Evolutionary conservation across 768 basidiomycete species (phyloP).

Genomic region (Boletus vermiculosoides): DNA sequence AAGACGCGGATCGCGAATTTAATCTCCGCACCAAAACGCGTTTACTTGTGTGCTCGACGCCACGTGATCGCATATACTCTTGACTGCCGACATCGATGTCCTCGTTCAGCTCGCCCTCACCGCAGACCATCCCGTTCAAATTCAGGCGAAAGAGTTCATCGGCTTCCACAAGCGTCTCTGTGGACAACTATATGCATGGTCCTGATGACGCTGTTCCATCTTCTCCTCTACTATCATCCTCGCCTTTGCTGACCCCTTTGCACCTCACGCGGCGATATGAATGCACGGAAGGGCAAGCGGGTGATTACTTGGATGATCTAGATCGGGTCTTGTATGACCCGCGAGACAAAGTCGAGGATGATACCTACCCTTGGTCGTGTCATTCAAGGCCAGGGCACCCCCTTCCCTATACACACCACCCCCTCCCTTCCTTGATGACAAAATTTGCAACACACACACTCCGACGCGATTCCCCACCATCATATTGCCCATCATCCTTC

Average conservation of each 20-base stretch:
- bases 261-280: constrained; percentile 5
- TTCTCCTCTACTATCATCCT: constrained; percentile 23
- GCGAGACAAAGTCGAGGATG: neutral
- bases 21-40: constrained; percentile 37
- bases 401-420: neutral
- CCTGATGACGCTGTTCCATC: constrained; percentile 5
- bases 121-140: constrained; percentile 18
- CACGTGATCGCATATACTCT: constrained; percentile 36
- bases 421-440: constrained; percentile 21
- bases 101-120: constrained; percentile 9
- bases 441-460: constrained; percentile 11
- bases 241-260: constrained; percentile 17
- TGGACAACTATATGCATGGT: neutral
- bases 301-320: constrained; percentile 1
- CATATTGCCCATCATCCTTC: constrained; percentile 3
- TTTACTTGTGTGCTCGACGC: constrained; percentile 19
- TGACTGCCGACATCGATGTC: constrained; percentile 30
- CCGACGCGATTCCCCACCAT: neutral
- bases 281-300: constrained; percentile 4
- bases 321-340: neutral
- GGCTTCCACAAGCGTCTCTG: constrained; percentile 8
- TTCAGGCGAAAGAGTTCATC: constrained; percentile 26
- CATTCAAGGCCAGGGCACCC: neutral
- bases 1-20: constrained; percentile 18
- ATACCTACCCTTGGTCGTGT: constrained; percentile 3